Evolutionary conservation across 495 filamentous ascomycete genomes (phyloP).

Genomic region (Neurospora sp.): DNA sequence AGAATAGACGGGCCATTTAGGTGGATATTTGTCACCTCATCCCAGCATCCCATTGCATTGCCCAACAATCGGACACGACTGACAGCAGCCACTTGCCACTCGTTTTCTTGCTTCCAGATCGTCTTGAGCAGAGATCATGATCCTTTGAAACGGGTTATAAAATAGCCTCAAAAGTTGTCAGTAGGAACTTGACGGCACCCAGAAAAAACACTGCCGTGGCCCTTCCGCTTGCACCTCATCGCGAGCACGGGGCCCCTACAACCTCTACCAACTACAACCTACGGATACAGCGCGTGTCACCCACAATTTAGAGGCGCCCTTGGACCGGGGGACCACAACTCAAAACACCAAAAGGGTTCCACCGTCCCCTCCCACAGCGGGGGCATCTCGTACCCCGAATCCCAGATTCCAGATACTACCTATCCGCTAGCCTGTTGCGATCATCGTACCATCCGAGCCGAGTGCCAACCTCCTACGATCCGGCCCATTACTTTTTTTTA

Average conservation of each 20-base stretch:
- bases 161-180: neutral
- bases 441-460: neutral
- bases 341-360: neutral
- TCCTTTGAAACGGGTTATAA: neutral
- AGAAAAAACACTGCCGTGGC: neutral
- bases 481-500: neutral
- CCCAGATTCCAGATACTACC: neutral
- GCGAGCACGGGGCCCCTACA: neutral
- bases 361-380: neutral
- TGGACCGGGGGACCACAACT: neutral
- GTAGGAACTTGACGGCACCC: neutral
- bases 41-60: neutral
- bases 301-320: neutral
- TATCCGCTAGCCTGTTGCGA: neutral
- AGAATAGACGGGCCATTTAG: neutral
- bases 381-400: neutral
- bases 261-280: neutral
- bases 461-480: conserved; percentile 3
- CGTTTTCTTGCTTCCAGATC: neutral
- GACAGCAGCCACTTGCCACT: neutral
- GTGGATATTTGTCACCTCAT: neutral
- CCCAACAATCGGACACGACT: neutral
- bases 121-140: neutral
- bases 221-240: neutral
- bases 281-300: neutral